These are phyloP conservation scores for Brachypodium distachyon DNA, from an alignment of 202 grass and related monocot species.

Conservation along the genomic window DNA sequence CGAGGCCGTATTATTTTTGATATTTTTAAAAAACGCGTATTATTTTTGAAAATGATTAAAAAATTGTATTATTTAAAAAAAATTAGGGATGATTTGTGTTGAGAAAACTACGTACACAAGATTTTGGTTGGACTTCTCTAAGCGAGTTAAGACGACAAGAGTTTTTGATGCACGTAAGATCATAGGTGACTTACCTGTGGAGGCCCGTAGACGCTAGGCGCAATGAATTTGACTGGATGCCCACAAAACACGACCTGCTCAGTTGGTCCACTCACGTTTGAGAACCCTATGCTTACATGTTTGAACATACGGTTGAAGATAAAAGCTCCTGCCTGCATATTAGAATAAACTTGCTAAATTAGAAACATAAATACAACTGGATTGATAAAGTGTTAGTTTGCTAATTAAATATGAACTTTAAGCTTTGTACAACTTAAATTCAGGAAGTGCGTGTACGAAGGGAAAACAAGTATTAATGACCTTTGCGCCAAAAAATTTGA, in stretches of 20 bases:
- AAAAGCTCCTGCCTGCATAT: conserved; percentile 37
- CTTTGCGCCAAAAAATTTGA: conserved; percentile 61
- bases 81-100: too few species aligned
- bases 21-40: too few species aligned
- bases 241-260: conserved; percentile 64
- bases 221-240: conserved; percentile 52
- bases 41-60: too few species aligned
- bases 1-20: too few species aligned
- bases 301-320: conserved; percentile 40
- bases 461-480: conserved; percentile 19
- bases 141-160: too few species aligned
- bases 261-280: conserved; percentile 56
- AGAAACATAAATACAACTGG: too few species aligned
- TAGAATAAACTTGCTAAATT: too few species aligned
- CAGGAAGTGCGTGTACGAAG: too few species aligned
- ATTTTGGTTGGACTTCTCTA: not conserved
- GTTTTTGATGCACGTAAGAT: not conserved
- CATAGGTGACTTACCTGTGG: conserved; percentile 39
- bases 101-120: not conserved
- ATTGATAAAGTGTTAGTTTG: too few species aligned
- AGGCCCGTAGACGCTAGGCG: conserved; percentile 69
- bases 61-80: too few species aligned
- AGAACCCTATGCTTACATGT: conserved; percentile 70
- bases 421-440: too few species aligned
- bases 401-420: too few species aligned